Evolutionary conservation across 345 rosid species (phyloP).

Genomic region (Eutrema japonicum): DNA sequence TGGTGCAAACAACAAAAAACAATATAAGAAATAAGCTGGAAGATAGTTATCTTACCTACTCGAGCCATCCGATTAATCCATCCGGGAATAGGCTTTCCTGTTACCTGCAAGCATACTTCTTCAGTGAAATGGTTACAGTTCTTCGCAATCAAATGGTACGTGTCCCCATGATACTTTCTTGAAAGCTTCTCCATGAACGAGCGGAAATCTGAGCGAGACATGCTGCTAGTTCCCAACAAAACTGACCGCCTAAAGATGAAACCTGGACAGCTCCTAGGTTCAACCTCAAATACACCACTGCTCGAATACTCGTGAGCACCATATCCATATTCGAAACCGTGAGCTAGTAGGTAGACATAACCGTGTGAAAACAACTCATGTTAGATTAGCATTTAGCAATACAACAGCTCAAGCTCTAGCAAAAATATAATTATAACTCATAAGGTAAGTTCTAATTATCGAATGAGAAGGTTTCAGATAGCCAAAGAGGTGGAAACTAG

Average conservation of each 20-base stretch:
- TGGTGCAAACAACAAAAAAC: constrained; percentile 6
- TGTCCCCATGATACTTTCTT: constrained; percentile 76
- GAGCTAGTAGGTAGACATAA: constrained; percentile 49
- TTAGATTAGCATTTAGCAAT: constrained; percentile 6
- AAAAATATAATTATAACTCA: background rate
- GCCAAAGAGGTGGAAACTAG: background rate
- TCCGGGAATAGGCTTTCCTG: constrained; percentile 92
- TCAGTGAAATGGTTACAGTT: constrained; percentile 95
- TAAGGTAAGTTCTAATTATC: background rate
- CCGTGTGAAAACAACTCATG: constrained; percentile 6
- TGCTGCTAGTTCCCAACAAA: constrained; percentile 65
- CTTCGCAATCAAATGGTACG: constrained; percentile 92
- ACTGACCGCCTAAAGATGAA: constrained; percentile 86
- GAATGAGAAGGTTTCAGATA: constrained; percentile 4
- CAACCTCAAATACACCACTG: constrained; percentile 95
- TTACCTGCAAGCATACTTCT: constrained; percentile 73
- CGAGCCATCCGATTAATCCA: constrained; percentile 95
- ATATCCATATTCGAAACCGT: constrained; percentile 85
- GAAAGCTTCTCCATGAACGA: constrained; percentile 82
- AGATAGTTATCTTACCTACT: constrained; percentile 57
- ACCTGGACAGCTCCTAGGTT: constrained; percentile 96
- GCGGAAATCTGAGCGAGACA: constrained; percentile 78
- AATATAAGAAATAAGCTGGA: background rate
- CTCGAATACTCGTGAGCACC: constrained; percentile 91
- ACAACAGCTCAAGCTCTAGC: too few relatives aligned